Evolutionary conservation across 331 rosid species (phyloP).

Genomic region (Ulmus americana): DNA sequence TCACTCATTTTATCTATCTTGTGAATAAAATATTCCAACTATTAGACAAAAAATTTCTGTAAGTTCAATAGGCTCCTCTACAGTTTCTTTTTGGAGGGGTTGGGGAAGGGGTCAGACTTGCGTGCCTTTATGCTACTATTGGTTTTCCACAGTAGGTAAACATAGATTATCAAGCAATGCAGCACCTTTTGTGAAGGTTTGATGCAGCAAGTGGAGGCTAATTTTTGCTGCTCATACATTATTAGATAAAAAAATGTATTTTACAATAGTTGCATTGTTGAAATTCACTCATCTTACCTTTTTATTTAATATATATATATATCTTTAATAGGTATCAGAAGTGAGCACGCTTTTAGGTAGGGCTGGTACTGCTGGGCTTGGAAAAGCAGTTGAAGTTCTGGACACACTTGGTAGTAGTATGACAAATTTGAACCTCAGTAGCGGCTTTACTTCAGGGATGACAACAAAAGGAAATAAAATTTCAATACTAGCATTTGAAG

Average conservation of each 20-base stretch:
- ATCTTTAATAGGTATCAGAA: conserved; percentile 68
- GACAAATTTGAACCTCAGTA: conserved; percentile 69
- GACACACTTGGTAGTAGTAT: conserved; percentile 97
- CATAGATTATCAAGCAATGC: too few relatives aligned
- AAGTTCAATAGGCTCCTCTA: too few relatives aligned
- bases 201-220: not conserved
- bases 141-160: not conserved
- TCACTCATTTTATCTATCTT: not conserved
- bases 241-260: not conserved
- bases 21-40: not conserved
- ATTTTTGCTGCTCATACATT: not conserved
- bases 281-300: conserved; percentile 8
- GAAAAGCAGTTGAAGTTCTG: conserved; percentile 98
- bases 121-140: not conserved
- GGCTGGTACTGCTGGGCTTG: conserved; percentile 95
- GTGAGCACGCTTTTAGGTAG: conserved; percentile 86
- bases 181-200: too few relatives aligned
- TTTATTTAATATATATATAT: not conserved
- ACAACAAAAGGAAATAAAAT: conserved; percentile 80
- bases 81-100: too few relatives aligned
- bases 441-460: conserved; percentile 83
- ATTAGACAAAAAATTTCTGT: not conserved
- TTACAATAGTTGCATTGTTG: not conserved
- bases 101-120: too few relatives aligned
- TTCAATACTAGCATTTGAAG: conserved; percentile 93